These are phyloP conservation scores for Mucor racemosus DNA, from an alignment of 371 early-diverging fungal genomes.

Conservation along the genomic window DNA sequence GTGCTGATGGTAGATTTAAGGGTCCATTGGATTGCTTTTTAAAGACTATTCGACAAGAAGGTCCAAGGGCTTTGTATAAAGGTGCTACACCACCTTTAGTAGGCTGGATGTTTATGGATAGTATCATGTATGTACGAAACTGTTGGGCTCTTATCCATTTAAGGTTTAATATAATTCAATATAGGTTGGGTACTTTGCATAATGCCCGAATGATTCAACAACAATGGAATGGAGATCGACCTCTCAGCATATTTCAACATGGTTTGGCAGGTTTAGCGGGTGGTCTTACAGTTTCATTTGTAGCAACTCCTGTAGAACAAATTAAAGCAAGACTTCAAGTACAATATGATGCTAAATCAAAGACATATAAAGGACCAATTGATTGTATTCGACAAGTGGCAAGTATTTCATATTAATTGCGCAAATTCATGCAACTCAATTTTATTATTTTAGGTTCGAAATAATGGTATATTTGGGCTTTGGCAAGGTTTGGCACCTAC, in stretches of 20 bases:
- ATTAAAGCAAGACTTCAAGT: slow-evolving; percentile 86
- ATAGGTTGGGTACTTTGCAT: slow-evolving; percentile 82
- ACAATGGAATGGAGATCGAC: slow-evolving; percentile 62
- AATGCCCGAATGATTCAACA: slow-evolving; percentile 78
- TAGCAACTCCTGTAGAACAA: slow-evolving; percentile 92
- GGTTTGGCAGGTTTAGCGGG: slow-evolving; percentile 82
- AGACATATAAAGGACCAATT: slow-evolving; percentile 82
- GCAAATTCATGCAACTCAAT: background rate
- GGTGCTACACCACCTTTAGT: slow-evolving; percentile 92
- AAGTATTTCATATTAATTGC: slow-evolving; percentile 2
- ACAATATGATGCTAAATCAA: slow-evolving; percentile 81
- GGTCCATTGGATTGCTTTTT: slow-evolving; percentile 87
- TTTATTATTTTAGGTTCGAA: slow-evolving; percentile 46
- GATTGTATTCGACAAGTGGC: slow-evolving; percentile 83
- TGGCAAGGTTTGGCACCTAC: slow-evolving; percentile 87
- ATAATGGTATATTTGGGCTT: slow-evolving; percentile 79
- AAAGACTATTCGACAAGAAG: slow-evolving; percentile 76
- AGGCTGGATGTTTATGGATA: slow-evolving; percentile 94
- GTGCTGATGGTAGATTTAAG: slow-evolving; percentile 75
- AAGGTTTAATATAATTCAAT: background rate
- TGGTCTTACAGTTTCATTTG: slow-evolving; percentile 86
- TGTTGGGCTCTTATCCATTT: too few species aligned
- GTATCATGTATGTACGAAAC: slow-evolving; percentile 63
- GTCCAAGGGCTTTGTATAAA: slow-evolving; percentile 84
- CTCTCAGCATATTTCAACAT: slow-evolving; percentile 69